Evolutionary conservation across 306 rosid genomes (phyloP), one percentile per base, ranked within the genome.

Genomic region (Dryas octopetala): DNA sequence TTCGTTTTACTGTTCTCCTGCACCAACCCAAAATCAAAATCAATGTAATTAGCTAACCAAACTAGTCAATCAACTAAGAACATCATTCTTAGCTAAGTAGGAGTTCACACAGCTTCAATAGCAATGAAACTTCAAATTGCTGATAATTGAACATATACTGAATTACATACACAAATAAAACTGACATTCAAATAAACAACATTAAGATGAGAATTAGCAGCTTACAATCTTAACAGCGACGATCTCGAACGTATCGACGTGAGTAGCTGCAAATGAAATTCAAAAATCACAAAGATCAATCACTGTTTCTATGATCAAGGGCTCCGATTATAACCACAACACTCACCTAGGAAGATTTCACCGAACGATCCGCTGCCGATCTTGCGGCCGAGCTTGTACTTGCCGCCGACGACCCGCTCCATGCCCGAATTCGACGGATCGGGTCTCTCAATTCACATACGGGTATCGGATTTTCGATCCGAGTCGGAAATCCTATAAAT

Each of bases 341-440:
- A 66, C 79, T 66, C 49, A 94, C 98, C 98, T 45, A 94, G 96
- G 62, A 78, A 94, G 79, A 94, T 94, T 88, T 94, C 97, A 4
- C 98, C 98, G 78, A 94, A 94, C 73, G 98, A 94, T 81, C 97
- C 98, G 82, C 98, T 91, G 61, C 98, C 98, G 93, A 94, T 94
- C 94, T 94, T 94, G 74, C 97, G 93, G 70, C 98, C 97, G 45
- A 91, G 91, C 86, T 89, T 94, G 87, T 82, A 94, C 86, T 90
- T 90, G 68, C 85, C 78, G 81, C 91, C 97, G 77, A 94, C 83
- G 81, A 94, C 75, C 59, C 97, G 90, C 73, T 94, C 98, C 98
- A 94, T 91, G 74, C 23, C 45, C 71, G 80, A 74, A 43, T 71
- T 69, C 76, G 62, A 79, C 62, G 61, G 70, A 67, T 74, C 74